phyloP scores from a whole-genome alignment of 495 filamentous ascomycete genomes.

The Chaetomidium leptoderma region DNA sequence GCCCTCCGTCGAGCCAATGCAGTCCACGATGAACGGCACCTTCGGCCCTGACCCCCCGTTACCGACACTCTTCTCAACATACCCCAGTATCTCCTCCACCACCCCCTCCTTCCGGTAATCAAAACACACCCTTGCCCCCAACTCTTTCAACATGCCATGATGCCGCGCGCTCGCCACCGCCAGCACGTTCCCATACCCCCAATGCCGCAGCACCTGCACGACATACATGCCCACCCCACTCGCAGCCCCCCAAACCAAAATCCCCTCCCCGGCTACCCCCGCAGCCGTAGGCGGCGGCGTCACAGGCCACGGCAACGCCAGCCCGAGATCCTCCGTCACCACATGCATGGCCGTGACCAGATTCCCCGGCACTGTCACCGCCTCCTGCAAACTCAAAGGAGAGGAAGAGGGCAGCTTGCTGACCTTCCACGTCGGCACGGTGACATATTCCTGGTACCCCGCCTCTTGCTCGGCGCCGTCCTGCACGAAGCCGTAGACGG shows the following conservation, averaged over 20 bases:
- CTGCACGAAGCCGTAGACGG: conserved; percentile 51
- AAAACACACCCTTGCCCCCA: conserved; percentile 44
- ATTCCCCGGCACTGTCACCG: conserved; percentile 49
- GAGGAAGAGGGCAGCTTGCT: conserved; percentile 40
- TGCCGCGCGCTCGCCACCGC: conserved; percentile 46
- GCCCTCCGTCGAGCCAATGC: conserved; percentile 47
- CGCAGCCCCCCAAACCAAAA: conserved; percentile 54
- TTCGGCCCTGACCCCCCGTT: conserved; percentile 8
- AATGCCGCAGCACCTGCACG: conserved; percentile 47
- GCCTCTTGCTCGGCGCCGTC: conserved; percentile 33
- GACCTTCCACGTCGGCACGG: conserved; percentile 35
- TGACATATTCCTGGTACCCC: conserved; percentile 46
- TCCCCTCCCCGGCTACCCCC: conserved; percentile 14
- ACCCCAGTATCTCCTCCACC: conserved; percentile 32
- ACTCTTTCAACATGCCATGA: conserved; percentile 35
- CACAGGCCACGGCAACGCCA: conserved; percentile 49
- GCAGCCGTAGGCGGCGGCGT: background rate
- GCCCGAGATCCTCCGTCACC: conserved; percentile 39
- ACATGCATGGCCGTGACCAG: conserved; percentile 51
- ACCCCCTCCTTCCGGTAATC: conserved; percentile 45
- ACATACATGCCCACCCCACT: conserved; percentile 49
- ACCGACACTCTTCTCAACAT: conserved; percentile 7
- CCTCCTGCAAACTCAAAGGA: conserved; percentile 39
- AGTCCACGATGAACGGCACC: conserved; percentile 48
- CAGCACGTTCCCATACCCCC: conserved; percentile 46